Evolutionary conservation across 768 basidiomycete genomes (phyloP), one percentile per base, ranked within the genome.

Genomic region (Pleurotus djamor): DNA sequence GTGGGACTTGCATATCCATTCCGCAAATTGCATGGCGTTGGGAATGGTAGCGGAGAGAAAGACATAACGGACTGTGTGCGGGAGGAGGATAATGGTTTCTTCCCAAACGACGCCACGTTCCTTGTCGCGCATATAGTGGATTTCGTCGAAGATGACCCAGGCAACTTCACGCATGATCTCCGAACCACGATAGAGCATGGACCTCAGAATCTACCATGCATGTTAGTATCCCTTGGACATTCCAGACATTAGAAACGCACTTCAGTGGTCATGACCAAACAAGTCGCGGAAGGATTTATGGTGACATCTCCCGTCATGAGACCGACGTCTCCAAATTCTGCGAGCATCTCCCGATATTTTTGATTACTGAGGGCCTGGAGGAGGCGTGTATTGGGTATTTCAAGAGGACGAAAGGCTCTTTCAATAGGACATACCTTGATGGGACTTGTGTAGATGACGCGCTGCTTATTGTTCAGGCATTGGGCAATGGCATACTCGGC

Each of bases 101-200:
- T 99, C 96, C 97, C 97, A 98, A 32, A 99, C 97, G 16, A 99
- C 97, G 64, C 97, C 97, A 65, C 97, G 92, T 71, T 99, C 97
- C 68, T 94, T 94, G 79, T 98, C 97, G 61, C 97, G 89, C 97
- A 98, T 99, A 76, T 98, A 99, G 70, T 99, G 97, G 61, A 99
- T 97, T 76, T 99, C 97, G 70, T 99, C 97, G 72, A 98, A 99
- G 64, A 99, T 86, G 59, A 98, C 96, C 97, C 97, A 99, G 1
- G 96, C 95, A n/a, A 99, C 96, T 78, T 99, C 97, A 59, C 97
- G 92, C 91, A 98, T 96, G 64, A 99, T 90, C 76, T 99, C 97
- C 3, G 95, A 98, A 41, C 97, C 97, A 57, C 97, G 89, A 69
- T 99, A 99, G 32, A 99, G 78, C 96, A 99, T 99, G 4, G 96